phyloP scores from a whole-genome alignment of 208 protist species.

The Leptomonas seymouri region DNA sequence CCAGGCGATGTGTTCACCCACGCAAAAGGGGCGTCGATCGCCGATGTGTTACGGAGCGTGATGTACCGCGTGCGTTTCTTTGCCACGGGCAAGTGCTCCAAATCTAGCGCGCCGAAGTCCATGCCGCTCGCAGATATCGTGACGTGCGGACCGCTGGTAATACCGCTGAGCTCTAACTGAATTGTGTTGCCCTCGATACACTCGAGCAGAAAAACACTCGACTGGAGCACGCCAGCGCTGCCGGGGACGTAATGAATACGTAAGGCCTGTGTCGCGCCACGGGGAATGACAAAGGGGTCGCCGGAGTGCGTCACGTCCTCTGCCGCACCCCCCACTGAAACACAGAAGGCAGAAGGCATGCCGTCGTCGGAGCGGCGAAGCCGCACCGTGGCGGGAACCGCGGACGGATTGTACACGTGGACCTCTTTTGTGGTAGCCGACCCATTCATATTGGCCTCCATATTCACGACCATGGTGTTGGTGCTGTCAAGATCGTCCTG shows the following conservation, averaged over 20 bases:
- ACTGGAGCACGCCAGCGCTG: conserved; percentile 37
- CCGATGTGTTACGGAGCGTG: conserved; percentile 61
- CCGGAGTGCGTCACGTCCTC: neutral
- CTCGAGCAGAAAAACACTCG: conserved; percentile 49
- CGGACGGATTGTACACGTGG: conserved; percentile 76
- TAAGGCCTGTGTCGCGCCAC: conserved; percentile 48
- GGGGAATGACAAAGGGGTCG: conserved; percentile 46
- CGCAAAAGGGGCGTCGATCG: conserved; percentile 24
- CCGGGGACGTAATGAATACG: conserved; percentile 53
- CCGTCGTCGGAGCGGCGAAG: conserved; percentile 44
- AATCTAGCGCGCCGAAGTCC: conserved; percentile 81
- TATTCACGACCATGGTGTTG: conserved; percentile 55
- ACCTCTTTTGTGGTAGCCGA: conserved; percentile 43
- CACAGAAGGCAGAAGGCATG: conserved; percentile 46
- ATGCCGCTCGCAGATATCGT: conserved; percentile 52
- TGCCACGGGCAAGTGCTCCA: conserved; percentile 43
- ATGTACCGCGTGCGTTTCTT: conserved; percentile 35
- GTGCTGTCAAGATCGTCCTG: conserved; percentile 14
- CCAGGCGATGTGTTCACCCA: conserved; percentile 43
- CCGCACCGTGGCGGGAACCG: conserved; percentile 63
- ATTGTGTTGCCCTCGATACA: conserved; percentile 72
- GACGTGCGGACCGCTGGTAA: conserved; percentile 54
- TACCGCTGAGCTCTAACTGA: conserved; percentile 50
- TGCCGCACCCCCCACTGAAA: conserved; percentile 19
- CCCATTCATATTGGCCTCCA: conserved; percentile 30